Evolutionary conservation across 2,329 filamentous ascomycete species (phyloP), one percentile per base, ranked within the genome.

Genomic region (Cladosporium sp.): DNA sequence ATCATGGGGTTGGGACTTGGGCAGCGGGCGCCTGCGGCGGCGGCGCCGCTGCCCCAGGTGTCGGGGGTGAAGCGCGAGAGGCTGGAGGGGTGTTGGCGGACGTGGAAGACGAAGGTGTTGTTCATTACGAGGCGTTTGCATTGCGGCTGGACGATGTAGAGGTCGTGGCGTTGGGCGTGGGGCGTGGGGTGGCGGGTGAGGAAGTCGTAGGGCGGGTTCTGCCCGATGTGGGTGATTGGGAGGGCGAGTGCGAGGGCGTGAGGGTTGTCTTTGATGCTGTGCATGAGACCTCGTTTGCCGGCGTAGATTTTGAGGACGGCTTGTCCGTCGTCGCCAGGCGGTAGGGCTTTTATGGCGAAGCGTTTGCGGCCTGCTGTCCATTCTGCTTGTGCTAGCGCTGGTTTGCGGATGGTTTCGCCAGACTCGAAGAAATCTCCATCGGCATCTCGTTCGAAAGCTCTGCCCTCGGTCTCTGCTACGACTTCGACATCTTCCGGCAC

Each of bases 61-160:
- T 68, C 66, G 3, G 66, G 66, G 1, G 62, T 63, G 57, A 69
- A 64, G 35, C 66, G 62, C 2, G 69, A 69, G 0, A 78, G 69
- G 1, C 78, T 79, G 0, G 88, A 85, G 0, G 91, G 88, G 65
- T 98, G 91, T 64, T 98, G 93, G 39, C 93, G 87, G 53, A 98
- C 86, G 47, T 87, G 87, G 68, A 98, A 98, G 22, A 98, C 92
- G 64, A 96, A 98, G 0, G 93, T 98, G 66, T 98, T 97, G 73
- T 97, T 96, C 50, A 95, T 77, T 1, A 89, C 91, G 22, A 98
- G 76, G 20, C 84, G 82, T 57, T 85, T 80, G 67, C 93, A 98
- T 68, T 98, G 94, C 1, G 94, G 93, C 65, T 97, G 93, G 38
- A 91, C 88, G 55, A 98, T 88, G 68, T 98, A 98, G 52, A 98